phyloP scores from a whole-genome alignment of 2,329 filamentous ascomycete genomes.

The Metarhizium brunneum region DNA sequence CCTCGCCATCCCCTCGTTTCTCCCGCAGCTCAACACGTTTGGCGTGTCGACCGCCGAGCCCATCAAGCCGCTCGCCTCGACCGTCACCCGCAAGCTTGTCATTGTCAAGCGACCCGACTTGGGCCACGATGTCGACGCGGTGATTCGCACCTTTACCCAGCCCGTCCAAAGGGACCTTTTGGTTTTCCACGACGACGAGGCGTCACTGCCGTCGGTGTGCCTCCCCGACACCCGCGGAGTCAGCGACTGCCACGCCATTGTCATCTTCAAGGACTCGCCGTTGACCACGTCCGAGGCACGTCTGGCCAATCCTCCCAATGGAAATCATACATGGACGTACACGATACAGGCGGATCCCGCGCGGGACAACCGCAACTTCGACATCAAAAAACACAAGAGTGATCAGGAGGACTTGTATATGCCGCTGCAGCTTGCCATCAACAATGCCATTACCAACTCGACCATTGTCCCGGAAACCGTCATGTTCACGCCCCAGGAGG shows the following conservation, averaged over 20 bases:
- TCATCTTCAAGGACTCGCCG: slow-evolving; percentile 21
- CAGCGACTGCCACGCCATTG: slow-evolving; percentile 18
- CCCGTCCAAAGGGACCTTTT: slow-evolving; percentile 11
- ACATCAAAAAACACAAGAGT: slow-evolving; percentile 31
- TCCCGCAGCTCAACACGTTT: slow-evolving; percentile 6
- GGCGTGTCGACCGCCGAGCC: slow-evolving; percentile 11
- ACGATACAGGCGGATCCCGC: slow-evolving; percentile 16
- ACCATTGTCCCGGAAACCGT: slow-evolving; percentile 11
- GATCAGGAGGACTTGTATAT: slow-evolving; percentile 14
- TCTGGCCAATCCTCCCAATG: neutral
- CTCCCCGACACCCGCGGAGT: slow-evolving; percentile 16
- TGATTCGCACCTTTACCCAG: slow-evolving; percentile 15
- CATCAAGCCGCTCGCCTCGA: slow-evolving; percentile 11
- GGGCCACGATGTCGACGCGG: slow-evolving; percentile 14
- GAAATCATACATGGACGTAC: slow-evolving; percentile 19
- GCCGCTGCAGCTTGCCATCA: slow-evolving; percentile 23
- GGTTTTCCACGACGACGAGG: slow-evolving; percentile 10
- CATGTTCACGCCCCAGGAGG: slow-evolving; percentile 9
- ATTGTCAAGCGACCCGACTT: slow-evolving; percentile 14
- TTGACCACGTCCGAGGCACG: slow-evolving; percentile 8
- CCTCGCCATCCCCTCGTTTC: slow-evolving; percentile 18
- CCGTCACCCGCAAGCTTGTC: slow-evolving; percentile 16
- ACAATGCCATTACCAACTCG: slow-evolving; percentile 20
- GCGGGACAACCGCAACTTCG: slow-evolving; percentile 30
- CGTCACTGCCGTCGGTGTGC: slow-evolving; percentile 11